Evolutionary conservation across 73 alveolate species (phyloP).

Genomic region (Blepharisma japonicum): DNA sequence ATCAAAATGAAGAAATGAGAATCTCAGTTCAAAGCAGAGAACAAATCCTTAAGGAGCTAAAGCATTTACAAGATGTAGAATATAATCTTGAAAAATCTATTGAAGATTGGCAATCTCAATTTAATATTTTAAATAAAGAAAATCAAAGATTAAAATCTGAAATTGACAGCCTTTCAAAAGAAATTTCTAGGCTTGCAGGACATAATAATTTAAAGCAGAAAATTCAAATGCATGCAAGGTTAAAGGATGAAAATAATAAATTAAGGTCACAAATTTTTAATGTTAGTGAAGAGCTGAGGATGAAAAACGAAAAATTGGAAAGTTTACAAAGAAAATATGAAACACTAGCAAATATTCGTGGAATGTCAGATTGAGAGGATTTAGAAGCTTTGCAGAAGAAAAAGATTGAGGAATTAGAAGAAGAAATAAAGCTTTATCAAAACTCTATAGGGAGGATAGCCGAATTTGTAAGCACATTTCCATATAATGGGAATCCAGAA

Average conservation of each 20-base stretch:
- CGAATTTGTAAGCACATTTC: background rate
- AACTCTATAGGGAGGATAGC: background rate
- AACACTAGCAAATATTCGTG: background rate
- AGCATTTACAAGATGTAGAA: slow-evolving; percentile 1
- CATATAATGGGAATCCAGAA: background rate
- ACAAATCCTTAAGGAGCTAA: background rate
- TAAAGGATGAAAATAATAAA: slow-evolving; percentile 29
- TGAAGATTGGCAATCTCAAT: background rate
- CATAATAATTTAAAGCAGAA: background rate
- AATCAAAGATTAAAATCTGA: background rate
- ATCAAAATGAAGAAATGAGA: background rate
- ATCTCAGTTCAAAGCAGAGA: background rate
- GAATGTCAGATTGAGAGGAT: background rate
- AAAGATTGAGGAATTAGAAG: slow-evolving; percentile 3
- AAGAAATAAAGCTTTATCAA: background rate
- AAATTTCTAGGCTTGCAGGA: background rate
- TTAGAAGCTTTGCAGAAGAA: background rate
- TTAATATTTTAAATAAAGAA: background rate
- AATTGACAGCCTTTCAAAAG: background rate
- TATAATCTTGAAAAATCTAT: background rate
- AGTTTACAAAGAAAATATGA: background rate
- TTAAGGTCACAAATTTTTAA: background rate
- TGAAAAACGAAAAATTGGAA: slow-evolving; percentile 12
- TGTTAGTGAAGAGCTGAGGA: background rate
- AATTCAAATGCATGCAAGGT: background rate